These are phyloP conservation scores for Plasmodium reichenowi DNA, from an alignment of 169 alveolate genomes.

Conservation along the genomic window DNA sequence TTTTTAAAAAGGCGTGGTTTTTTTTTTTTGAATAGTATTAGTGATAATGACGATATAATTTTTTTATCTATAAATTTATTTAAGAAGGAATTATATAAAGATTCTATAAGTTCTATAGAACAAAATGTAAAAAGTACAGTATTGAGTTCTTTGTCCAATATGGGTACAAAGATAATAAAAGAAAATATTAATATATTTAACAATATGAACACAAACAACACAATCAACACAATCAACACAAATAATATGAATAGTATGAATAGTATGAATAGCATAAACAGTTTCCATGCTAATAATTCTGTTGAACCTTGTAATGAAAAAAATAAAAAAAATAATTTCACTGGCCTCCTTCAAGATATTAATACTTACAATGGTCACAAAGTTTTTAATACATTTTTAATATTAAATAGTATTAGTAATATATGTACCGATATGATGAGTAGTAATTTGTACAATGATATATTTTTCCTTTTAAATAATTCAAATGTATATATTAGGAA, in stretches of 20 bases:
- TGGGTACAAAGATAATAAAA: slow-evolving; percentile 12
- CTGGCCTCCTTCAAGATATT: neutral
- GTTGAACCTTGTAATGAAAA: neutral
- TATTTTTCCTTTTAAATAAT: slow-evolving; percentile 28
- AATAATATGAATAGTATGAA: neutral
- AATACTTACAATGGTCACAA: slow-evolving; percentile 4
- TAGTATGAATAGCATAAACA: neutral
- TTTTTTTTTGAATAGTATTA: slow-evolving; percentile 31
- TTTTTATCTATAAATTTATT: slow-evolving; percentile 42
- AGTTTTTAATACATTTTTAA: slow-evolving; percentile 31
- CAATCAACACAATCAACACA: neutral
- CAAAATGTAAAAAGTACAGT: neutral
- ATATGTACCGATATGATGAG: slow-evolving; percentile 63
- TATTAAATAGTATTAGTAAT: slow-evolving; percentile 48
- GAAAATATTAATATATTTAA: slow-evolving; percentile 15
- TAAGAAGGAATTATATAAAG: slow-evolving; percentile 48
- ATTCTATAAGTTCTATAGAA: neutral
- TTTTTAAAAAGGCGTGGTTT: slow-evolving; percentile 37
- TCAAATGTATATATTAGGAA: slow-evolving; percentile 33
- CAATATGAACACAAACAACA: neutral
- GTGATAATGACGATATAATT: slow-evolving; percentile 33
- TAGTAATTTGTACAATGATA: slow-evolving; percentile 22
- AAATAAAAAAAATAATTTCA: slow-evolving; percentile 1
- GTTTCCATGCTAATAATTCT: neutral
- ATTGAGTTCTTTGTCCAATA: slow-evolving; percentile 16